Base-by-base conservation (phyloP, 1,284 basidiomycete species). In the Kwoniella shivajii region DNA sequence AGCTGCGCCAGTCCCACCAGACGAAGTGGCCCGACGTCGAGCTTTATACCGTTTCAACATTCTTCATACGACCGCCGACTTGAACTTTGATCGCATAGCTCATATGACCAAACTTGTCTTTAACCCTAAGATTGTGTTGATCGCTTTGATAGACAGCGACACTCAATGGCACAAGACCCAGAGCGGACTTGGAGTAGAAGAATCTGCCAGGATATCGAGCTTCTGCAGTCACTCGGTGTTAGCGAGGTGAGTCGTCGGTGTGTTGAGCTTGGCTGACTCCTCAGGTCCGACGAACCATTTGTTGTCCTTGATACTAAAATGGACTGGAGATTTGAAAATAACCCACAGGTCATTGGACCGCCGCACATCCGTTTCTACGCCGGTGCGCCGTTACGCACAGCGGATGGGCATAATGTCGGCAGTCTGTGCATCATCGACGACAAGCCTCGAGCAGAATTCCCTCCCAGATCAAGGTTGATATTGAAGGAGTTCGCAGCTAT, bases 401-500 rank as follows among this genome's bases (percentile, higher is more conserved):
- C 87, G 46, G 92, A 96, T 59, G 94, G 93, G 3, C 88, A 82
- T 78, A 97, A 96, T 69, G 86, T 97, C 56, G 92, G 92, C 69
- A 89, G 88, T 55, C 79, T 96, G 54, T 88, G 90, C 48, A 83
- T 97, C 54, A 86, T 94, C 62, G 92, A 95, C 66, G 89, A 92
- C 72, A 82, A 84, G 42, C 91, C 92, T 1, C 83, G 89, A 43
- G 81, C 84, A 16, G 91, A 94, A 59, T 97, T 96, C 70, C 86
- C 87, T 3, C 92, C 93, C 18, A 82, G 93, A 30, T 90, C 92
- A 67, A 81, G 93, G 41, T 89, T 95, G 78, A 93, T 91, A 1
- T 81, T 97, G 57, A 95, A 95, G 71, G 93, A 97, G 76, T 96
- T 97, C 75, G 92, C 92, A 1, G 77, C 89, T 5, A 87, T 97